Conservation (phyloP, 2,329 filamentous ascomycete species). For the Curvularia lunata region DNA sequence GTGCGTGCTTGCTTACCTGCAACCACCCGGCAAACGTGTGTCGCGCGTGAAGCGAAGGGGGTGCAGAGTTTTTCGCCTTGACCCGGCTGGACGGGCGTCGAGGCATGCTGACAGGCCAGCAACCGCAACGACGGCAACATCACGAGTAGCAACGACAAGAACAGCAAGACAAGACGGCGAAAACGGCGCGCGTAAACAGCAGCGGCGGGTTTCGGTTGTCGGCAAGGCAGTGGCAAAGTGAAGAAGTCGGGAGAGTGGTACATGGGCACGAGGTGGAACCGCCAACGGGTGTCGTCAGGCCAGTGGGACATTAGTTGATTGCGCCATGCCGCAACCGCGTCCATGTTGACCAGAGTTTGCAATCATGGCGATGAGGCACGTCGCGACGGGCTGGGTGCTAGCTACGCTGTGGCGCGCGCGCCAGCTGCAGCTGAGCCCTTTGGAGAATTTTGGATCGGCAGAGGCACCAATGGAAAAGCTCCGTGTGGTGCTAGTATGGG, state of each 20-base stretch:
- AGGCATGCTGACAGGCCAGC: slow-evolving; percentile 21
- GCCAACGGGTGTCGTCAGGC: slow-evolving; percentile 15
- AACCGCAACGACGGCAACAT: not conserved
- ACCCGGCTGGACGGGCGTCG: slow-evolving; percentile 34
- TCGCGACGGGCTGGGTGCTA: slow-evolving; percentile 18
- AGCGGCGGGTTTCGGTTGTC: slow-evolving; percentile 17
- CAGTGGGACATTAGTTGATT: slow-evolving; percentile 18
- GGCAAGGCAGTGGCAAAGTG: slow-evolving; percentile 17
- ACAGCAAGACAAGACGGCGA: no score
- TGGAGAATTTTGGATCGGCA: slow-evolving; percentile 30
- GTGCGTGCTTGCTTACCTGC: slow-evolving; percentile 11
- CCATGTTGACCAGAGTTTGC: slow-evolving; percentile 10
- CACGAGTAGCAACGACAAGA: not conserved
- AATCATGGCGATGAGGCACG: slow-evolving; percentile 25
- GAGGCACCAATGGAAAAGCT: slow-evolving; percentile 29
- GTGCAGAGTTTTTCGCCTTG: slow-evolving; percentile 26
- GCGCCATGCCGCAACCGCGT: slow-evolving; percentile 15
- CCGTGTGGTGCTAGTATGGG: slow-evolving; percentile 16
- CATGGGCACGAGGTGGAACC: slow-evolving; percentile 3
- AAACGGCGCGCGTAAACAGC: slow-evolving; percentile 1
- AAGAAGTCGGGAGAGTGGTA: not conserved
- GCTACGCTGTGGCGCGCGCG: slow-evolving; percentile 21
- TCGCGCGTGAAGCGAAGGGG: slow-evolving; percentile 28
- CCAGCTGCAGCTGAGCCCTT: slow-evolving; percentile 28
- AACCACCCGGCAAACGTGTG: slow-evolving; percentile 29